Conservation (phyloP, 441 rosid genomes). For the Geranium incanum region DNA sequence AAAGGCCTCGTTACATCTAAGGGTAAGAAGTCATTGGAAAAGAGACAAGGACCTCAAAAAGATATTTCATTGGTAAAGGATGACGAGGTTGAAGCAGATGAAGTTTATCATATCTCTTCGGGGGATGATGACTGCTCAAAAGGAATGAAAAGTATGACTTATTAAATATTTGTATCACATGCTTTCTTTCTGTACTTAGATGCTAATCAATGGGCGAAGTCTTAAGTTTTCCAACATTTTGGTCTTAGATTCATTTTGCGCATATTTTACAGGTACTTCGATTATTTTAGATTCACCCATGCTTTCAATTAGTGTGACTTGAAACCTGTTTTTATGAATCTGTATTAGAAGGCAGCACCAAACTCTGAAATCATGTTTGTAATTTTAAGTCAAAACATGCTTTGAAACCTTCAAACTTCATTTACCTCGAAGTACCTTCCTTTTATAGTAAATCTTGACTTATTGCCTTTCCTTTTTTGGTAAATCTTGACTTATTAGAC, state of each 20-base stretch:
- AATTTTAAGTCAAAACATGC: no score
- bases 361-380: no score
- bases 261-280: background rate
- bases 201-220: background rate
- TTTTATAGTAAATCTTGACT: no score
- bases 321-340: background rate
- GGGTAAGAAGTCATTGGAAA: slow-evolving; percentile 24
- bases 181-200: background rate
- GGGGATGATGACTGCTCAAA: slow-evolving; percentile 70
- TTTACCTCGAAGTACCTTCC: no score
- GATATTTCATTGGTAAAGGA: background rate
- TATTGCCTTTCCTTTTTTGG: no score
- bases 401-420: no score
- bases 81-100: slow-evolving; percentile 33
- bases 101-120: slow-evolving; percentile 61
- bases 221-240: background rate
- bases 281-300: background rate
- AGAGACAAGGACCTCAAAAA: slow-evolving; percentile 15
- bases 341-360: background rate
- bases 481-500: no score
- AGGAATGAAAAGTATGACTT: slow-evolving; percentile 80
- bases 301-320: background rate
- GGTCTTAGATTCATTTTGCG: background rate
- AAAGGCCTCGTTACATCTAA: slow-evolving; percentile 22
- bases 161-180: background rate